Percentiles rank a stretch among this genome's conserved stretches.
These are phyloP conservation scores for Penicillium roqueforti DNA, from an alignment of 495 filamentous ascomycete genomes.

Conservation along the genomic window DNA sequence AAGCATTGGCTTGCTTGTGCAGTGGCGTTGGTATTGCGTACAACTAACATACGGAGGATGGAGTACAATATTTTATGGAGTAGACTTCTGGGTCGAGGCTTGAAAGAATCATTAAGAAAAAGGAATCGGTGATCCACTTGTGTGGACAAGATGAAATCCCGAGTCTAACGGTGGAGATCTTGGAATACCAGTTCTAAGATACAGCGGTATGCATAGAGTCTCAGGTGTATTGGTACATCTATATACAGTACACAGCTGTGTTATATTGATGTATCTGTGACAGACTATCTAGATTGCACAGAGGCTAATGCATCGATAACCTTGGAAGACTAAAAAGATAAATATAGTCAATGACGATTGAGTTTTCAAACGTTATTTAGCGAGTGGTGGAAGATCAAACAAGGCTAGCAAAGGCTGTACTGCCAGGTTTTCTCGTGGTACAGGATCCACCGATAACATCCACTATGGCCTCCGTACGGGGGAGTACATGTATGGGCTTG, in stretches of 20 bases:
- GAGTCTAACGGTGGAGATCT: conserved; percentile 24
- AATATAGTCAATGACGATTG: conserved; percentile 1
- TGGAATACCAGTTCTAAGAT: no score
- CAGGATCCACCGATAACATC: background rate
- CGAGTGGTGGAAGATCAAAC: background rate
- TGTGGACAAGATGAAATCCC: conserved; percentile 18
- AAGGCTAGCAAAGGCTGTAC: background rate
- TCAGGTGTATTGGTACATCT: background rate
- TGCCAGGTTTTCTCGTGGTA: conserved; percentile 6
- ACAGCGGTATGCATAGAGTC: no score
- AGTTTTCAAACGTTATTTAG: background rate
- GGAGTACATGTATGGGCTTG: no score
- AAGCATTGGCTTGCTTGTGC: background rate
- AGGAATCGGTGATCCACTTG: conserved; percentile 24
- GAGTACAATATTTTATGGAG: background rate
- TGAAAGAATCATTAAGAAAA: conserved; percentile 11
- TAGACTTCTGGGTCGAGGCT: conserved; percentile 18
- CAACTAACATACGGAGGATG: no score
- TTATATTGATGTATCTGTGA: no score
- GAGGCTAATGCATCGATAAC: no score
- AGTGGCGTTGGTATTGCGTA: conserved; percentile 13
- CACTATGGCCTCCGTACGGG: background rate
- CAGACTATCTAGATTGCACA: no score
- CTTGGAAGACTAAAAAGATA: background rate
- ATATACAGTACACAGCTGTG: no score